A percentile compares a stretch with the other conserved stretches of the same genome.
Evolutionary conservation across 2,329 filamentous ascomycete genomes (phyloP).

Genomic region (Aspergillus sp.): DNA sequence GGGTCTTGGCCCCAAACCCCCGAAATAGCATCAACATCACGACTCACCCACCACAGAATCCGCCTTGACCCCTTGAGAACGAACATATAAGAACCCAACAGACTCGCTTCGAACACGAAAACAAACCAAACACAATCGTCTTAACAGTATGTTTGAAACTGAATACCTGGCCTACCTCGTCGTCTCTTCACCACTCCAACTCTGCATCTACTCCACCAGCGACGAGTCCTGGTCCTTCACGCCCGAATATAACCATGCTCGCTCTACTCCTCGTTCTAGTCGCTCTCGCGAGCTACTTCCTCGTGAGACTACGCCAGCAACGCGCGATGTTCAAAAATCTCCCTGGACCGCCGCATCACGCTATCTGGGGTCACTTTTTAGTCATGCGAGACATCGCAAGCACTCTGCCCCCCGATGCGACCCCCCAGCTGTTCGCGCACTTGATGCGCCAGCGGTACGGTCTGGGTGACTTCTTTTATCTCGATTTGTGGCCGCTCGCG

Average conservation of each 20-base stretch:
- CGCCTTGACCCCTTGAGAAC: neutral
- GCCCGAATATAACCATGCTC: constrained; percentile 9
- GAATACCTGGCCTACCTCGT: constrained; percentile 13
- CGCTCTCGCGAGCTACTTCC: constrained; percentile 11
- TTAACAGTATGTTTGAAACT: constrained; percentile 15
- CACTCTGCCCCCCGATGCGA: constrained; percentile 15
- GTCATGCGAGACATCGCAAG: constrained; percentile 18
- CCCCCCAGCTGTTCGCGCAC: constrained; percentile 16
- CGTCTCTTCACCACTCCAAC: constrained; percentile 15
- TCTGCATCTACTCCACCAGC: constrained; percentile 15
- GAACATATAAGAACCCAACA: constrained; percentile 4
- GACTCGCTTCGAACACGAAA: neutral
- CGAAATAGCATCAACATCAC: constrained; percentile 6
- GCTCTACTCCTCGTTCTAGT: constrained; percentile 8
- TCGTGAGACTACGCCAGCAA: constrained; percentile 14
- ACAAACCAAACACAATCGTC: constrained; percentile 1
- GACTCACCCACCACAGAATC: constrained; percentile 3
- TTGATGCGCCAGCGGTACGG: constrained; percentile 17
- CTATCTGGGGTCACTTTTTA: constrained; percentile 20
- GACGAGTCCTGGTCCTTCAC: constrained; percentile 8
- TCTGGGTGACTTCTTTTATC: constrained; percentile 24
- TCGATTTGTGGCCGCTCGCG: constrained; percentile 42
- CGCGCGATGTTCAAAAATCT: constrained; percentile 17
- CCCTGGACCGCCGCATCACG: constrained; percentile 19
- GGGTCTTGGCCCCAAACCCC: constrained; percentile 2